Conservation (phyloP, 169 alveolate genomes). For the Cryptosporidium ryanae region DNA sequence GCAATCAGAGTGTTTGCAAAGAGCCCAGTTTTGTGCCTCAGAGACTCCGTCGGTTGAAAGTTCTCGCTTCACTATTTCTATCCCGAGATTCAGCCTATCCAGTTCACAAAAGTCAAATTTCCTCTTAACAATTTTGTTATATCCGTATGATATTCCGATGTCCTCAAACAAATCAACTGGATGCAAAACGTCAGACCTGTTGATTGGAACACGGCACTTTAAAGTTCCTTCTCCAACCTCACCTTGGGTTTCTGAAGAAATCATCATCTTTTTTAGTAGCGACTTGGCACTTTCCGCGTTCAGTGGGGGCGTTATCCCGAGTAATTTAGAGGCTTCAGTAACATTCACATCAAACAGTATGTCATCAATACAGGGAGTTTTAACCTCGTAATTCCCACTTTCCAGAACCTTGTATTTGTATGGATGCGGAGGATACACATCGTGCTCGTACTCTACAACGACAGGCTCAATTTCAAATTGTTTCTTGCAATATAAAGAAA, state of each 20-base stretch:
- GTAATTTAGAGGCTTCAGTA: conserved; percentile 76
- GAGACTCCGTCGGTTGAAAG: conserved; percentile 54
- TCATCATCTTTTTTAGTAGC: conserved; percentile 81
- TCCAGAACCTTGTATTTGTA: not conserved
- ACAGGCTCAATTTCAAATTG: conserved; percentile 86
- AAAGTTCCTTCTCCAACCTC: conserved; percentile 70
- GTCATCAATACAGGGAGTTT: conserved; percentile 26
- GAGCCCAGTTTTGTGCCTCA: conserved; percentile 62
- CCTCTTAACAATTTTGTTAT: conserved; percentile 81
- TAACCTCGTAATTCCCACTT: not conserved
- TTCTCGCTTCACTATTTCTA: conserved; percentile 64
- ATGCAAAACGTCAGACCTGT: conserved; percentile 93
- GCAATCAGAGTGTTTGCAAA: conserved; percentile 73
- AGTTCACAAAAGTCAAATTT: conserved; percentile 13
- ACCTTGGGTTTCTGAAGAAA: conserved; percentile 75
- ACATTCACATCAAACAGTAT: conserved; percentile 67
- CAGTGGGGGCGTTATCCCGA: conserved; percentile 48
- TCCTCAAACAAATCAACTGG: conserved; percentile 97
- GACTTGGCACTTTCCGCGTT: not conserved
- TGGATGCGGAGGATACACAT: conserved; percentile 16
- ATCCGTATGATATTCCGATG: conserved; percentile 95
- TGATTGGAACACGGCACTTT: conserved; percentile 87
- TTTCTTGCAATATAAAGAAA: conserved; percentile 85
- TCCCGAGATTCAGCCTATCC: conserved; percentile 14
- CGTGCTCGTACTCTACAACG: conserved; percentile 77